phyloP scores from a whole-genome alignment of 176 grass and related monocot genomes.

The Triticum turgidum region DNA sequence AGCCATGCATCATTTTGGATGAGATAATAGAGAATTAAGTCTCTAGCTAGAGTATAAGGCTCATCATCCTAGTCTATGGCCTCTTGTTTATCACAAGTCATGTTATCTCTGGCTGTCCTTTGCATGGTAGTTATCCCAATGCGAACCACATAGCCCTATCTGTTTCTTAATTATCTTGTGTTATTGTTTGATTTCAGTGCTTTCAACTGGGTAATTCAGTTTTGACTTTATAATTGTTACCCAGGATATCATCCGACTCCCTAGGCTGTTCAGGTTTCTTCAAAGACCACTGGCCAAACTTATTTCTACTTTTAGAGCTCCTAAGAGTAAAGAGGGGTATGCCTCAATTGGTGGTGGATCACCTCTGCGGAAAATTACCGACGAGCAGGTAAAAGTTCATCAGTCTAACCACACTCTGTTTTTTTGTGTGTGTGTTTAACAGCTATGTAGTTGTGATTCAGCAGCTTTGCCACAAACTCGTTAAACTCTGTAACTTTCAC shows the following conservation, averaged over 20 bases:
- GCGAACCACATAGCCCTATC: background rate
- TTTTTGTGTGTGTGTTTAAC: background rate
- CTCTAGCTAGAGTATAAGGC: background rate
- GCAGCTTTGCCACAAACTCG: background rate
- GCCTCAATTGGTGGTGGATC: conserved; percentile 96
- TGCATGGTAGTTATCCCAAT: background rate
- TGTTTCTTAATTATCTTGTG: background rate
- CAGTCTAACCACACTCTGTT: background rate
- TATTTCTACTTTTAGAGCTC: conserved; percentile 86
- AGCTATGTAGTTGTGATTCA: background rate
- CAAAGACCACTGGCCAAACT: conserved; percentile 93
- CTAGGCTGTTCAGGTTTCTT: conserved; percentile 93
- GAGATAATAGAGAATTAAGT: background rate
- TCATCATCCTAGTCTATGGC: background rate
- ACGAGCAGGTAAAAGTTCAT: conserved; percentile 74
- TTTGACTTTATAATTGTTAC: background rate
- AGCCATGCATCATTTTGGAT: background rate
- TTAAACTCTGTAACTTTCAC: background rate
- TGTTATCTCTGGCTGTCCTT: background rate
- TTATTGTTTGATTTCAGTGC: background rate
- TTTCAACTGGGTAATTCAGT: background rate
- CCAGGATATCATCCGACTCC: conserved; percentile 93
- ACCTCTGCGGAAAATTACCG: conserved; percentile 87
- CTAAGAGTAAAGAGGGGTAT: conserved; percentile 98
- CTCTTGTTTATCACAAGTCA: background rate